phyloP scores from a whole-genome alignment of 805 yeast genomes.

The Kodamaea neixiangensis region DNA sequence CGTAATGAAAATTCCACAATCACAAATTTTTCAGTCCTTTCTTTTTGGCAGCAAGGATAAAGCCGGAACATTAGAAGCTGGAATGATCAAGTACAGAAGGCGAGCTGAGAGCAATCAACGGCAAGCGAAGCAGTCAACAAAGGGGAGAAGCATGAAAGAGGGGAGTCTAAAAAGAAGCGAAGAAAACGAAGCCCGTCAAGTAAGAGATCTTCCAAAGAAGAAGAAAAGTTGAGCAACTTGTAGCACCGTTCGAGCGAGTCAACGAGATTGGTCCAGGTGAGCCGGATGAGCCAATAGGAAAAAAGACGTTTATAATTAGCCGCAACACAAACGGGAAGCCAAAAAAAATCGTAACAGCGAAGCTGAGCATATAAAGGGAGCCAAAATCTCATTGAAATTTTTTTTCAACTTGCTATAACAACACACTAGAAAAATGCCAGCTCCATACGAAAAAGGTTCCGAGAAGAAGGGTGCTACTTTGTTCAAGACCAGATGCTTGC shows the following conservation, averaged over 20 bases:
- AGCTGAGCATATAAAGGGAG: neutral
- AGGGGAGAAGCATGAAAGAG: neutral
- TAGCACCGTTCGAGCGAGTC: neutral
- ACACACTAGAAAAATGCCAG: constrained; percentile 38
- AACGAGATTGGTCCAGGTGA: neutral
- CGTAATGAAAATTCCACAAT: neutral
- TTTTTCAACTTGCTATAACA: neutral
- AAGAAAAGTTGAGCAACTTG: too few species aligned
- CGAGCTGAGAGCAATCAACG: neutral
- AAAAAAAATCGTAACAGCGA: neutral
- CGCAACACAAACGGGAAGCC: constrained; percentile 1
- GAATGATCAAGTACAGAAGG: neutral
- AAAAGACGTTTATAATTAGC: constrained; percentile 13
- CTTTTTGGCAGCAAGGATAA: neutral
- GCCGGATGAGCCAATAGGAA: constrained; percentile 14
- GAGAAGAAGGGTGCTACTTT: constrained; percentile 91
- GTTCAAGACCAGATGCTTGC: constrained; percentile 98
- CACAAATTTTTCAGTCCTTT: constrained; percentile 1
- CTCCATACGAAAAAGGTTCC: constrained; percentile 42
- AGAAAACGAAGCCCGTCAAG: neutral
- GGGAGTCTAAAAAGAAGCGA: neutral
- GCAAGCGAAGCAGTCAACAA: neutral
- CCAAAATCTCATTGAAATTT: constrained; percentile 2
- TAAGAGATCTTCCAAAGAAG: too few species aligned
- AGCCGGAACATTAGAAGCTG: neutral